Evolutionary conservation across 2,329 filamentous ascomycete species (phyloP).

Genomic region (Fusarium buxicola): DNA sequence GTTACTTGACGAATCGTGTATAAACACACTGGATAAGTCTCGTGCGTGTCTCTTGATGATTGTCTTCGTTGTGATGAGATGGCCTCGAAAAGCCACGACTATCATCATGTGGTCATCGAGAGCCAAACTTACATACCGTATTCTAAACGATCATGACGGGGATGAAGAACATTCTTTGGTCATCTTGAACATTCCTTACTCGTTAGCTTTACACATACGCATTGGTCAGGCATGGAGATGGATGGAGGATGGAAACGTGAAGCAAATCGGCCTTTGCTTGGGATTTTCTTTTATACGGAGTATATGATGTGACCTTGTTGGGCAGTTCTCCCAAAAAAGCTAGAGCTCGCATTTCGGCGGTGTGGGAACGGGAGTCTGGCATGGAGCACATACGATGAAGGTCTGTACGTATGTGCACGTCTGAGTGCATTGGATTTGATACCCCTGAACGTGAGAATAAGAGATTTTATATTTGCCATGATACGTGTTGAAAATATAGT

Average conservation of each 20-base stretch:
- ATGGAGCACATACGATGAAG: slow-evolving; percentile 13
- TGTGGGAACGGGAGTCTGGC: slow-evolving; percentile 28
- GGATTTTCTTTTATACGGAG: slow-evolving; percentile 18
- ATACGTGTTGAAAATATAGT: background rate
- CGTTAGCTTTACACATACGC: slow-evolving; percentile 18
- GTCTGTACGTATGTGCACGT: slow-evolving; percentile 1
- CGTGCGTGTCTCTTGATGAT: no score
- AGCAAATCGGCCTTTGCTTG: background rate
- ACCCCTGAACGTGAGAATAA: slow-evolving; percentile 35
- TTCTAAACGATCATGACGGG: background rate
- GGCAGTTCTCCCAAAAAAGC: slow-evolving; percentile 15
- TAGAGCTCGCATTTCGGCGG: slow-evolving; percentile 14
- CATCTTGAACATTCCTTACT: slow-evolving; percentile 13
- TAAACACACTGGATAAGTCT: background rate
- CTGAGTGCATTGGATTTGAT: slow-evolving; percentile 36
- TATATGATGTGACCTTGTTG: slow-evolving; percentile 5
- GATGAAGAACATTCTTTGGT: background rate
- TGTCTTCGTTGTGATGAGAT: no score
- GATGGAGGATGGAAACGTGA: background rate
- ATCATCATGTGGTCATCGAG: background rate
- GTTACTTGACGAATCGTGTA: background rate
- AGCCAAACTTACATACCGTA: background rate
- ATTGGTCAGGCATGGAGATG: slow-evolving; percentile 3
- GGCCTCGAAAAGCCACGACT: no score
- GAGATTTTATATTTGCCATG: background rate